Evolutionary conservation across 768 basidiomycete species (phyloP).

Genomic region (Suillus luteus): DNA sequence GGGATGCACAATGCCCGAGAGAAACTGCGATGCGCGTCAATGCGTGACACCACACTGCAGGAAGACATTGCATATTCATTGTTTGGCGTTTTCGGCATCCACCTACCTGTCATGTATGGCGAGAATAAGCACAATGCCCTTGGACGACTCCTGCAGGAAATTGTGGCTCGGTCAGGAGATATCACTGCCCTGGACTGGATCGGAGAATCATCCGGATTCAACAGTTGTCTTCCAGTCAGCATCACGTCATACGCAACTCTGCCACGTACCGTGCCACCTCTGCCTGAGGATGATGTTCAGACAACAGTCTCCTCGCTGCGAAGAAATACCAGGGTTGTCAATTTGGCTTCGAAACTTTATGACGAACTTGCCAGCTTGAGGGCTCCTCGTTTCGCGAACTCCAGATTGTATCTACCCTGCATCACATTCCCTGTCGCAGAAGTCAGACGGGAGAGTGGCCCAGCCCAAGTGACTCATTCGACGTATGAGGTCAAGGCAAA

Average conservation of each 20-base stretch:
- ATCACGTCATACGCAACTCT: background rate
- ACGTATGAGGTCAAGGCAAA: background rate
- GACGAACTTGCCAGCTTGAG: background rate
- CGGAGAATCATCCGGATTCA: background rate
- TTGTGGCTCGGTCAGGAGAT: background rate
- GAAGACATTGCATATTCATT: background rate
- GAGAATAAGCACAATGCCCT: background rate
- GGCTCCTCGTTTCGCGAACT: background rate
- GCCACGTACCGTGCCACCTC: background rate
- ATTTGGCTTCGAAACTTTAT: background rate
- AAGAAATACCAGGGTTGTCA: background rate
- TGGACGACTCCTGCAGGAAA: background rate
- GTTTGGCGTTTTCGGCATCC: background rate
- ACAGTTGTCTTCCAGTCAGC: background rate
- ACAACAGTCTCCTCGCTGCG: background rate
- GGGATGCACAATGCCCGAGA: background rate
- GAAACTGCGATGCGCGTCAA: background rate
- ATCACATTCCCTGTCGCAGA: background rate
- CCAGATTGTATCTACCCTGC: background rate
- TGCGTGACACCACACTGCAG: background rate
- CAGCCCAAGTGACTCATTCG: background rate
- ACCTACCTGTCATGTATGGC: background rate
- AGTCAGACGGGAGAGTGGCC: background rate
- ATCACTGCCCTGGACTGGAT: background rate
- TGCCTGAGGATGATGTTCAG: background rate